These are phyloP conservation scores for Candida berthetii DNA, from an alignment of 805 yeast species.

Conservation along the genomic window DNA sequence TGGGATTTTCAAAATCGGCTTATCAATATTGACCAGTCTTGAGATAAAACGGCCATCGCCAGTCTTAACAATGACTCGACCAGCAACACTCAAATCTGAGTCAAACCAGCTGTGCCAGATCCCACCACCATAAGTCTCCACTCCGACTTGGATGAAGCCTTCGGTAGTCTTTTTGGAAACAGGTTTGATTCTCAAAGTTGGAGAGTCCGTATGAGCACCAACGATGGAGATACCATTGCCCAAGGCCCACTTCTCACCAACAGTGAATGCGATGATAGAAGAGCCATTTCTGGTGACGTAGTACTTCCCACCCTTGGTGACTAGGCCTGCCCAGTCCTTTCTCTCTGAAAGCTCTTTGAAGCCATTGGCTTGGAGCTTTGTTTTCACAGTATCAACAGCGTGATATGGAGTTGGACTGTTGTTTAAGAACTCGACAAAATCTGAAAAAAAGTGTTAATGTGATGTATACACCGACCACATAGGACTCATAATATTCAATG, in stretches of 20 bases:
- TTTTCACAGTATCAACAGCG: conserved; percentile 66
- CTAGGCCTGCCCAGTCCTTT: conserved; percentile 54
- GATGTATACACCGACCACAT: conserved; percentile 1
- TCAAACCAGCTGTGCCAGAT: conserved; percentile 98
- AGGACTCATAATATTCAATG: too few relatives aligned
- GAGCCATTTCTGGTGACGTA: conserved; percentile 88
- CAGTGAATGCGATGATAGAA: conserved; percentile 80
- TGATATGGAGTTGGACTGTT: conserved; percentile 93
- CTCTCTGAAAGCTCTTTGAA: conserved; percentile 72
- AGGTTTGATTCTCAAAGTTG: conserved; percentile 85
- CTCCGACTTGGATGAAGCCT: conserved; percentile 86
- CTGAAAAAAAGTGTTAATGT: conserved; percentile 27
- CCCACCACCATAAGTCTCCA: conserved; percentile 94
- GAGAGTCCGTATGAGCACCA: conserved; percentile 97
- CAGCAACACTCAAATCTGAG: conserved; percentile 86
- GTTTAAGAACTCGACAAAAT: conserved; percentile 74
- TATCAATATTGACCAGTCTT: conserved; percentile 69
- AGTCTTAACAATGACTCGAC: conserved; percentile 68
- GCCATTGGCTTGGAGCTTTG: conserved; percentile 51
- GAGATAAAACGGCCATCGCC: conserved; percentile 47
- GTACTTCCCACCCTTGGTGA: conserved; percentile 58
- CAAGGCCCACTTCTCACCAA: conserved; percentile 57
- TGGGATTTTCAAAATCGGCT: conserved; percentile 86
- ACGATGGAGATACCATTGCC: conserved; percentile 85
- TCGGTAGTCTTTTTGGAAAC: conserved; percentile 61